A percentile compares a stretch with the other conserved stretches of the same genome.
Evolutionary conservation across 305 asterid genomes (phyloP).

Genomic region (Lippia alba): DNA sequence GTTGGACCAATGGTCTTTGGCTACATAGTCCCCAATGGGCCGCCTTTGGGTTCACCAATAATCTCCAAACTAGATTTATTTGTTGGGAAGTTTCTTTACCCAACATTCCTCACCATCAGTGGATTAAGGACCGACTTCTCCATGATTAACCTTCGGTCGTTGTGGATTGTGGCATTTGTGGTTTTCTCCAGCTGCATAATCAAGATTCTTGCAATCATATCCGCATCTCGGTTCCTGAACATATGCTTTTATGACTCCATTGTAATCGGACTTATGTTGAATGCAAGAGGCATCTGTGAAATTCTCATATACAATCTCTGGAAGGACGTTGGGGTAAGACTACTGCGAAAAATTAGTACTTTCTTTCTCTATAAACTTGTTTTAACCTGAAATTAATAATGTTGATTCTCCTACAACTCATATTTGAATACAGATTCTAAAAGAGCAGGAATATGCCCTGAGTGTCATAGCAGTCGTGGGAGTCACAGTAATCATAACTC

Average conservation of each 20-base stretch:
- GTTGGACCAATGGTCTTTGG: constrained; percentile 53
- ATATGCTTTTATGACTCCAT: constrained; percentile 51
- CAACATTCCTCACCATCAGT: constrained; percentile 69
- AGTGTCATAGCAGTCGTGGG: constrained; percentile 56
- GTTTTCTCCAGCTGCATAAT: constrained; percentile 35
- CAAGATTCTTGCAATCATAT: constrained; percentile 50
- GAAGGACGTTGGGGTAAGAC: constrained; percentile 56
- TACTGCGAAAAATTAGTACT: neutral
- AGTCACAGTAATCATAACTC: constrained; percentile 63
- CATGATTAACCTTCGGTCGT: constrained; percentile 40
- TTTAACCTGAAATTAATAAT: neutral
- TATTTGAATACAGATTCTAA: constrained; percentile 47
- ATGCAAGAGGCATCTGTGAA: constrained; percentile 65
- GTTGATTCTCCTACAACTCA: constrained; percentile 1
- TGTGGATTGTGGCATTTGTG: constrained; percentile 46
- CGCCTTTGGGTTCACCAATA: constrained; percentile 55
- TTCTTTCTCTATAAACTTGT: neutral
- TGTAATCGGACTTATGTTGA: constrained; percentile 65
- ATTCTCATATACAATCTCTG: constrained; percentile 67
- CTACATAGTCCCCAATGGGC: constrained; percentile 50
- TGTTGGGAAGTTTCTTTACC: constrained; percentile 64
- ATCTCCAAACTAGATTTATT: constrained; percentile 60
- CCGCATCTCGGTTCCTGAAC: constrained; percentile 44
- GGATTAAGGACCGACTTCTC: constrained; percentile 74
- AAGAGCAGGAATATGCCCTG: constrained; percentile 60